phyloP scores from a whole-genome alignment of 140 eudicot species.

The Bidens hawaiensis region DNA sequence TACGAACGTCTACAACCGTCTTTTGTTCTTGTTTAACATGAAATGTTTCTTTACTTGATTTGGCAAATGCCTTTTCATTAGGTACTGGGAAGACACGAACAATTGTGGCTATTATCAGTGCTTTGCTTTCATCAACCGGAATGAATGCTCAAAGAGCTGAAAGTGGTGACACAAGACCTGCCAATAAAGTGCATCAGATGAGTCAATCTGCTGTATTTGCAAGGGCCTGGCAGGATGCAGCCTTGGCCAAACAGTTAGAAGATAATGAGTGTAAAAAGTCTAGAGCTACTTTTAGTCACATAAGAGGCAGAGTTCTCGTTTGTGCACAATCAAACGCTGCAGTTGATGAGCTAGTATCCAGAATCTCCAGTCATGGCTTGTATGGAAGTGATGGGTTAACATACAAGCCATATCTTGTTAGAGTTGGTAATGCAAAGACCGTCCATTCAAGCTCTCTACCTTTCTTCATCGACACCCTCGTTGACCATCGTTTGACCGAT shows the following conservation, averaged over 20 bases:
- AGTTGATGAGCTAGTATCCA: constrained; percentile 91
- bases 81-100: constrained; percentile 98
- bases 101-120: constrained; percentile 85
- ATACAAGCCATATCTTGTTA: constrained; percentile 93
- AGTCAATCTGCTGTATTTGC: constrained; percentile 91
- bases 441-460: constrained; percentile 82
- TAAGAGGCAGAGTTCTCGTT: constrained; percentile 71
- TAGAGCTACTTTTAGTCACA: constrained; percentile 28
- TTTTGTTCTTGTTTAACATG: constrained; percentile 3
- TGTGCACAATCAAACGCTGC: constrained; percentile 99
- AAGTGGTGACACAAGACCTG: constrained; percentile 19
- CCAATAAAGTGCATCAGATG: constrained; percentile 25
- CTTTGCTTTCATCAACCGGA: constrained; percentile 56
- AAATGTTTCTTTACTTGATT: background rate
- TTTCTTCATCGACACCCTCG: constrained; percentile 85
- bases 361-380: constrained; percentile 81
- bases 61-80: constrained; percentile 13
- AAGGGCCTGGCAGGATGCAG: constrained; percentile 99
- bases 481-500: constrained; percentile 66
- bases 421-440: constrained; percentile 97
- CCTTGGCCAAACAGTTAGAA: constrained; percentile 75
- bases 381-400: constrained; percentile 68
- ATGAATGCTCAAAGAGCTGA: constrained; percentile 31
- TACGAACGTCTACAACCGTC: background rate
- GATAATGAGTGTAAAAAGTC: constrained; percentile 32